Percentiles rank a stretch among this genome's conserved stretches.
phyloP scores from a whole-genome alignment of 805 yeast species.

The Hanseniaspora meyeri region DNA sequence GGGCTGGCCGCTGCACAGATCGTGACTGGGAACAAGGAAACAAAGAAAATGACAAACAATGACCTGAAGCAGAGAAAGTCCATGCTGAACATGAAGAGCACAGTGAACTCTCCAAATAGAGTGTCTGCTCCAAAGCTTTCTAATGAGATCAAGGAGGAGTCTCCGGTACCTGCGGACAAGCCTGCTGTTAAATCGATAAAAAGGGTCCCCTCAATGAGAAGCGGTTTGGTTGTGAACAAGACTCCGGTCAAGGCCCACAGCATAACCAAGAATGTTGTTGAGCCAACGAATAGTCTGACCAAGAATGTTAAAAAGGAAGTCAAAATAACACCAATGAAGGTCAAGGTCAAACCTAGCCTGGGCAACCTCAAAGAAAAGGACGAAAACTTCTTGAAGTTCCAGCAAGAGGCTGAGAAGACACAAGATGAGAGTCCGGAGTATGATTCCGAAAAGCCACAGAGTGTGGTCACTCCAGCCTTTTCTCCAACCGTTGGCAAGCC shows the following conservation, averaged over 20 bases:
- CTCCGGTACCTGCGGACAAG: background rate
- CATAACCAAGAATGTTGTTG: background rate
- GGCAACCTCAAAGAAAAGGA: background rate
- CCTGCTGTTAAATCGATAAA: background rate
- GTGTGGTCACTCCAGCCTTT: background rate
- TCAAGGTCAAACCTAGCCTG: background rate
- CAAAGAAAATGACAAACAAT: background rate
- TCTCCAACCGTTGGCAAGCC: background rate
- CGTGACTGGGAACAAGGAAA: background rate
- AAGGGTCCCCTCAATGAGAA: background rate
- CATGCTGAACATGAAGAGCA: conserved; percentile 1
- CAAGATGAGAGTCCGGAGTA: background rate
- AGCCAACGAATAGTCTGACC: background rate
- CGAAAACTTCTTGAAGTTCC: conserved; percentile 10
- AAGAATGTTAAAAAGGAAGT: background rate
- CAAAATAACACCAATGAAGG: conserved; percentile 10
- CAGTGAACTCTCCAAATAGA: background rate
- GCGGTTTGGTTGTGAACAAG: background rate
- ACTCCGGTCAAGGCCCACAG: background rate
- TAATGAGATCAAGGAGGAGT: conserved; percentile 6
- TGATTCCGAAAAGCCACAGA: background rate
- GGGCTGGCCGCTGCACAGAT: conserved; percentile 10
- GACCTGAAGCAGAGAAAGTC: conserved; percentile 3
- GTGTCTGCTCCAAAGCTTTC: background rate
- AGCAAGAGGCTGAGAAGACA: background rate